phyloP scores from a whole-genome alignment of 306 rosid genomes.

The Senna tora region DNA sequence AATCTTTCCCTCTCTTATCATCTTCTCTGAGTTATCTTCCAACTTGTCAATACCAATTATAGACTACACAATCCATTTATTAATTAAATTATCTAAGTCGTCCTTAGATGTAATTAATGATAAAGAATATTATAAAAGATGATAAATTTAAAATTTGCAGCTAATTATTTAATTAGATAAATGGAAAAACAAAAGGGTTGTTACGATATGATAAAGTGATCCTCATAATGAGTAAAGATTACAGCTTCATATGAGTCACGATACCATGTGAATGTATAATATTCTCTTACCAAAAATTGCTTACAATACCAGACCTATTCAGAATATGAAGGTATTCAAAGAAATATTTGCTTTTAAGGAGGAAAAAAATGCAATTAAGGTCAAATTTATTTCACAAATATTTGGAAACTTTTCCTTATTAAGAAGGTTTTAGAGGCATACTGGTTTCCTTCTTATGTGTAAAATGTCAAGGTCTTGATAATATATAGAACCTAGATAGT shows the following conservation, averaged over 20 bases:
- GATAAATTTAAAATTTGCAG: too few species aligned
- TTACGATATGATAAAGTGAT: not conserved
- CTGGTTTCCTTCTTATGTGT: not conserved
- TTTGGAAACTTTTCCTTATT: not conserved
- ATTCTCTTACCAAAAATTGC: not conserved
- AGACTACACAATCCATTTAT: not conserved
- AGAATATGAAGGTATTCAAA: not conserved
- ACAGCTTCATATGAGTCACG: not conserved
- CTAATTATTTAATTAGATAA: not conserved
- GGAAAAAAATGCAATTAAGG: not conserved
- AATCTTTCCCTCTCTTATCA: not conserved
- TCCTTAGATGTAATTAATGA: too few species aligned
- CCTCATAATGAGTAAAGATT: conserved; percentile 32
- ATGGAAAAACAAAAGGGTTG: not conserved
- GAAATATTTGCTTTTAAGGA: not conserved
- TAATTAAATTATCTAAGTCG: not conserved
- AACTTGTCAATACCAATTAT: not conserved
- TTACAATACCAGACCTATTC: not conserved
- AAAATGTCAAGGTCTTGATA: not conserved
- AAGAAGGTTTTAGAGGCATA: not conserved
- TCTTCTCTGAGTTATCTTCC: too few species aligned
- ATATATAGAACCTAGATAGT: too few species aligned
- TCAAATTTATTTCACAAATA: conserved; percentile 8
- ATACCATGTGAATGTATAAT: not conserved
- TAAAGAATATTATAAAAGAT: too few species aligned